phyloP scores from a whole-genome alignment of 331 rosid species.

The Malus hybrid region DNA sequence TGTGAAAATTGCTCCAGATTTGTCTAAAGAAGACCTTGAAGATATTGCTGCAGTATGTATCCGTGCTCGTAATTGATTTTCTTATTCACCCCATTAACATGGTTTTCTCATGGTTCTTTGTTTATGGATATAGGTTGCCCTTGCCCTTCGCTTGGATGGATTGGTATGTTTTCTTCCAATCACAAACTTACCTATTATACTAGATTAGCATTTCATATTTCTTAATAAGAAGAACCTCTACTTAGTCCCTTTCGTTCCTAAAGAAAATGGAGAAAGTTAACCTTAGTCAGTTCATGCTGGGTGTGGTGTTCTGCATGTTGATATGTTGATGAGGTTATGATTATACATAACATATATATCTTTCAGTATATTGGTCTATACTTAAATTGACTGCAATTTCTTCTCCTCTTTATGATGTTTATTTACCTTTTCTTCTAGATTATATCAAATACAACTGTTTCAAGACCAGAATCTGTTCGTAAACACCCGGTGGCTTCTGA shows the following conservation, averaged over 20 bases:
- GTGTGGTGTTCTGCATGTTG: neutral
- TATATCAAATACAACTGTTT: slow-evolving; percentile 86
- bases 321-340: neutral
- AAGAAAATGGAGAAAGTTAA: neutral
- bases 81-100: neutral
- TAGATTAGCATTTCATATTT: neutral
- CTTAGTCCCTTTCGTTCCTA: neutral
- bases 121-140: slow-evolving; percentile 62
- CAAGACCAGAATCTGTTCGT: slow-evolving; percentile 68
- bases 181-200: slow-evolving; percentile 3
- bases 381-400: neutral
- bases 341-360: too few relatives aligned
- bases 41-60: slow-evolving; percentile 91
- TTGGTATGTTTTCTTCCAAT: slow-evolving; percentile 46
- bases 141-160: slow-evolving; percentile 90
- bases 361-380: neutral
- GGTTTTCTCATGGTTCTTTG: slow-evolving; percentile 21
- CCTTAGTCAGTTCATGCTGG: neutral
- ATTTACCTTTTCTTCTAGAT: slow-evolving; percentile 32
- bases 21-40: slow-evolving; percentile 96
- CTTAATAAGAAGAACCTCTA: neutral
- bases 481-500: slow-evolving; percentile 55
- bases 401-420: neutral
- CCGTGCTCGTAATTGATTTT: slow-evolving; percentile 6
- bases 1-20: slow-evolving; percentile 96